Evolutionary conservation across 2,329 filamentous ascomycete species (phyloP).

Genomic region (Stagonosporopsis chrysanthemi): DNA sequence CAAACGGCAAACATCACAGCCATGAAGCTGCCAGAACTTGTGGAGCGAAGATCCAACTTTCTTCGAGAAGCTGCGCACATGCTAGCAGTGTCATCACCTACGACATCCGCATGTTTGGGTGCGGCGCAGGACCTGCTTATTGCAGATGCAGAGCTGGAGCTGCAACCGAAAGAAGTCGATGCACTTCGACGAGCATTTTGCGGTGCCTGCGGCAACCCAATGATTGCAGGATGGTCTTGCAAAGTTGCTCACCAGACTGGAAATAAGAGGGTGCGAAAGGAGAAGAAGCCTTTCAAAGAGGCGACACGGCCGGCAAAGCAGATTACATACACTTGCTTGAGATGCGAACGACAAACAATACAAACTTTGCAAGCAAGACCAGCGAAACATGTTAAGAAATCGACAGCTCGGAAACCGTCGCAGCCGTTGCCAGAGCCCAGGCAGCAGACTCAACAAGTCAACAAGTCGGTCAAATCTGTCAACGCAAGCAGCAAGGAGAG

Average conservation of each 20-base stretch:
- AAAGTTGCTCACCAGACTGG: constrained; percentile 24
- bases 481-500: constrained; percentile 62
- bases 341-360: constrained; percentile 44
- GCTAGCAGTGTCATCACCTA: constrained; percentile 43
- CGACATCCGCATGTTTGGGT: constrained; percentile 43
- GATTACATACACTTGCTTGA: constrained; percentile 38
- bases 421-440: constrained; percentile 4
- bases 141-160: constrained; percentile 38
- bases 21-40: constrained; percentile 31
- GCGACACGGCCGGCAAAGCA: constrained; percentile 25
- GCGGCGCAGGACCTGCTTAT: constrained; percentile 37
- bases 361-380: constrained; percentile 30
- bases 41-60: constrained; percentile 38
- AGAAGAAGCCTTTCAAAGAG: constrained; percentile 11
- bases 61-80: constrained; percentile 46
- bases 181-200: constrained; percentile 44
- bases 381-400: constrained; percentile 29
- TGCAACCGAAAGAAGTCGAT: constrained; percentile 39
- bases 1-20: constrained; percentile 12
- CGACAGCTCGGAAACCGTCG: constrained; percentile 5
- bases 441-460: constrained; percentile 19
- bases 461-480: constrained; percentile 43
- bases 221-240: constrained; percentile 50
- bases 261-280: neutral
- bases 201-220: constrained; percentile 47